Evolutionary conservation across 1,284 basidiomycete genomes (phyloP).

Genomic region (Exsudoporus floridanus): DNA sequence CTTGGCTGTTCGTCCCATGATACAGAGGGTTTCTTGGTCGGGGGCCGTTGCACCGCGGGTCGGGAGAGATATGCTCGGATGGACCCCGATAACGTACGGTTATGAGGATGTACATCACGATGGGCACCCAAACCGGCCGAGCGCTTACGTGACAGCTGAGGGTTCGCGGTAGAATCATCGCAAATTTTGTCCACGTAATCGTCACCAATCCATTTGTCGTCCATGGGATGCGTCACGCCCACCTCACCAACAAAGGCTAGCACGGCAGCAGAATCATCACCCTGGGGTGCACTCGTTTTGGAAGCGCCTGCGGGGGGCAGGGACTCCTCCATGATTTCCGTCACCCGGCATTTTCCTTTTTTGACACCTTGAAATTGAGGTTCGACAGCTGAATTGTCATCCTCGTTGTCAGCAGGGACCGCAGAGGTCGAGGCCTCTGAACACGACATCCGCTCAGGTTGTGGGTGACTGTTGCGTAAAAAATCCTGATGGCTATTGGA

Average conservation of each 20-base stretch:
- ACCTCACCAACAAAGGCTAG: not conserved
- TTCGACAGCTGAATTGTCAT: not conserved
- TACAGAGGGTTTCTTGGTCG: not conserved
- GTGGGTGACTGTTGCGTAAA: conserved; percentile 3
- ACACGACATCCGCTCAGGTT: not conserved
- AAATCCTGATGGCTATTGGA: not conserved
- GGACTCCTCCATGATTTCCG: not conserved
- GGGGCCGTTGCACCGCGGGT: conserved; percentile 2
- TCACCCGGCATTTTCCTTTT: conserved; percentile 24
- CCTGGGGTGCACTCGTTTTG: not conserved
- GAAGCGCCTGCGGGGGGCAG: not conserved
- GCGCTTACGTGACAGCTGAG: conserved; percentile 18
- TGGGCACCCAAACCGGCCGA: not conserved
- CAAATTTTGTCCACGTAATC: conserved; percentile 18
- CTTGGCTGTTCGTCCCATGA: not conserved
- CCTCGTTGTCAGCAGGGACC: not conserved
- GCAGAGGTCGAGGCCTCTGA: not conserved
- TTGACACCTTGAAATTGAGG: conserved; percentile 4
- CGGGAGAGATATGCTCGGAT: conserved; percentile 49
- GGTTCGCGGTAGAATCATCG: conserved; percentile 17
- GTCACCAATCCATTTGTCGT: not conserved
- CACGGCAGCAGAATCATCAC: conserved; percentile 2
- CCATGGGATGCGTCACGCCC: not conserved
- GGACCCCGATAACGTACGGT: conserved; percentile 45
- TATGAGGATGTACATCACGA: conserved; percentile 34